Base-by-base conservation (phyloP, 1,284 basidiomycete species). In the Amylostereum areolatum region DNA sequence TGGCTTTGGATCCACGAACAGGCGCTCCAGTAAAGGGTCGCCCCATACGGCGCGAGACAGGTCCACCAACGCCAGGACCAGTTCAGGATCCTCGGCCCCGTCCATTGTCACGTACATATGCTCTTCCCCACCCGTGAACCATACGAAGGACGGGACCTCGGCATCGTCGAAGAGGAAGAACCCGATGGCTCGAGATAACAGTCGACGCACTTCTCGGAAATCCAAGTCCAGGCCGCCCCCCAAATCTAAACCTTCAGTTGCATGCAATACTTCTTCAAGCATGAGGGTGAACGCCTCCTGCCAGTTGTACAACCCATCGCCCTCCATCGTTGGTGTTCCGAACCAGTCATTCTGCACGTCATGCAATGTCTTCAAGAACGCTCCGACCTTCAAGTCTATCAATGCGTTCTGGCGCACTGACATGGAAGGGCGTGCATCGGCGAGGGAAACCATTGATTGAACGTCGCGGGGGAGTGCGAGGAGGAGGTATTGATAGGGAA, bases 121-220 rank as follows among this genome's bases (percentile, higher is more conserved):
- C 35, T 79, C 71, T 18, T 77, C 75, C 18, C 73, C 74, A 1
- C 75, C 79, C 3, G 79, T 77, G 55, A 83, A 73, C 71, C 78
- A 80, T 28, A 85, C 62, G 12, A 88, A 67, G 3, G 78, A 77
- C 5, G 85, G 84, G 4, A 80, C 80, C 50, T 85, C 81, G 48
- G 80, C 83, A 52, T 88, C 86, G 55, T 86, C 83, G 56, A 88
- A 89, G 6, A 89, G 69, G 62, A 78, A 88, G 47, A 73, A 82
- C 25, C 78, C 82, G 53, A 89, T 85, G 24, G 86, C 85, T 25
- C 83, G 79, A 18, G 75, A 77, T 28, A 86, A 73, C 55, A 65
- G 68, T 3, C 59, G 57, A 29, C 79, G 74, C 47, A 88, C 66
- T 34, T 75, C 70, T 30, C 62, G 59, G 55, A 75, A 56, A 33